Conservation (phyloP, 140 eudicot genomes). For the Ambrosia hybrid region DNA sequence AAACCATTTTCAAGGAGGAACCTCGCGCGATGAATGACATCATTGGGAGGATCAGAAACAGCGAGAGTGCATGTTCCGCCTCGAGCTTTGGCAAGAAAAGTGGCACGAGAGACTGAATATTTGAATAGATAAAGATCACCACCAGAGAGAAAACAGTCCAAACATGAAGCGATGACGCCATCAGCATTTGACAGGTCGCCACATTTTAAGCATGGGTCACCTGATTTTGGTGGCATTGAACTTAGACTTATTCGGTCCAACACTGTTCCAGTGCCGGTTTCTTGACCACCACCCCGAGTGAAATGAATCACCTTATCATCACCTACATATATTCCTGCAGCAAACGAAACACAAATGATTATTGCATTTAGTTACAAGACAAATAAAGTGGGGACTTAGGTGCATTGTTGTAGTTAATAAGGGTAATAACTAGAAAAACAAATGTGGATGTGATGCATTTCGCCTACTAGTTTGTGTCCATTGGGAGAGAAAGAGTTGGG, state of each 20-base stretch:
- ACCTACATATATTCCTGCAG: slow-evolving; percentile 78
- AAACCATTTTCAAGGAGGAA: slow-evolving; percentile 80
- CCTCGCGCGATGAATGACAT: slow-evolving; percentile 70
- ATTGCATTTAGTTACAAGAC: no score
- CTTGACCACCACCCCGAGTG: slow-evolving; percentile 89
- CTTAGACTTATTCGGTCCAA: slow-evolving; percentile 67
- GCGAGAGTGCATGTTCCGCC: slow-evolving; percentile 97
- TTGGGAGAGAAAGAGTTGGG: no score
- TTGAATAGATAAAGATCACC: slow-evolving; percentile 75
- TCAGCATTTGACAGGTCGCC: slow-evolving; percentile 67
- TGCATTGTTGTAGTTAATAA: no score
- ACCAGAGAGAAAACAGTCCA: slow-evolving; percentile 80
- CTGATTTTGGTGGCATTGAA: slow-evolving; percentile 53
- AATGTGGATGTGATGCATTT: no score
- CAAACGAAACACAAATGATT: not conserved
- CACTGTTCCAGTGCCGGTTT: slow-evolving; percentile 89
- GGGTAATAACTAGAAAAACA: no score
- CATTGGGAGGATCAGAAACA: slow-evolving; percentile 63
- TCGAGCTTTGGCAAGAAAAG: slow-evolving; percentile 86
- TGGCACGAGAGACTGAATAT: slow-evolving; percentile 53
- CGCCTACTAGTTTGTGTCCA: no score
- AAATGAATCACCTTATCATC: slow-evolving; percentile 86
- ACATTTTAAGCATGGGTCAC: slow-evolving; percentile 69
- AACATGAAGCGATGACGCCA: slow-evolving; percentile 86
- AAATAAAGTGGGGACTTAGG: no score